These are phyloP conservation scores for Rhododendron simsii DNA, from an alignment of 148 eudicot genomes.

Conservation along the genomic window DNA sequence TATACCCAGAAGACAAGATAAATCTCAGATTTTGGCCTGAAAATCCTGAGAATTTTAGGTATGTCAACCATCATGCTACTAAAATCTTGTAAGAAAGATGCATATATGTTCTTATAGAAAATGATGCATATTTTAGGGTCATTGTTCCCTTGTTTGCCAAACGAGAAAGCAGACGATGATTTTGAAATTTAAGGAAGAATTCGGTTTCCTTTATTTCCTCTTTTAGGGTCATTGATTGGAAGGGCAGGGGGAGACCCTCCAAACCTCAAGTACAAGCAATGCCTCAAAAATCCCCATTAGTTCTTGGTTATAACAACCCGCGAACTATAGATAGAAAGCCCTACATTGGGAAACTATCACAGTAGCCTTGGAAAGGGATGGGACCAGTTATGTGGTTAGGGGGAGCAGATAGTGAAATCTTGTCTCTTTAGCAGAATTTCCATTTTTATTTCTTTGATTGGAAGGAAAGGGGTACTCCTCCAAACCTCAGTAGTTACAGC, in stretches of 20 bases:
- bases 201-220: not conserved
- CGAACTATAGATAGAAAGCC: too few relatives aligned
- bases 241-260: not conserved
- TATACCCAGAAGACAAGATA: conserved; percentile 33
- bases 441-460: too few relatives aligned
- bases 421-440: too few relatives aligned
- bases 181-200: not conserved
- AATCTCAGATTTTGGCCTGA: conserved; percentile 56
- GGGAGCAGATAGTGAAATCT: too few relatives aligned
- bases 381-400: too few relatives aligned
- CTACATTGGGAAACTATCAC: too few relatives aligned
- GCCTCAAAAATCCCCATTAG: too few relatives aligned
- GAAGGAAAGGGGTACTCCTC: too few relatives aligned
- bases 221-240: not conserved
- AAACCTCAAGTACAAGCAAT: too few relatives aligned
- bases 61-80: not conserved
- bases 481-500: not conserved
- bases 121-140: not conserved
- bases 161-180: not conserved
- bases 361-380: too few relatives aligned
- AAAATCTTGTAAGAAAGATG: not conserved
- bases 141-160: not conserved
- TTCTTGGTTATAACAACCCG: too few relatives aligned
- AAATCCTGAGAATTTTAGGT: conserved; percentile 51
- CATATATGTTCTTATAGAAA: not conserved